These are phyloP conservation scores for Fusarium papillatum DNA, from an alignment of 2,329 filamentous ascomycete species.

Conservation along the genomic window DNA sequence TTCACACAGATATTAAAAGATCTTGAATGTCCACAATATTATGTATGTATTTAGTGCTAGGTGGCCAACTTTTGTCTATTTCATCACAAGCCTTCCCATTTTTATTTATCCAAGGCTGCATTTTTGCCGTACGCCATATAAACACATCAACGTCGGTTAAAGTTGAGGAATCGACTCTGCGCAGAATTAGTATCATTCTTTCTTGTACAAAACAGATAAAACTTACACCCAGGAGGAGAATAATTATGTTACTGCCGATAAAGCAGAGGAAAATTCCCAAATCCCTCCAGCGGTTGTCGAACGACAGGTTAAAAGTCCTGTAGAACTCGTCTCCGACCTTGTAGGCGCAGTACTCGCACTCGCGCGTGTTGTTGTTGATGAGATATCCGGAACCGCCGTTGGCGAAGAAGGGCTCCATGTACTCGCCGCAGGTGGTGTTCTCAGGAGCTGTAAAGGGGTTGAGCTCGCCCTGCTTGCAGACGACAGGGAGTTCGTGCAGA, in stretches of 20 bases:
- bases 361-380: slow-evolving; percentile 71
- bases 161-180: slow-evolving; percentile 65
- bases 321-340: slow-evolving; percentile 87
- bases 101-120: not conserved
- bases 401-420: slow-evolving; percentile 45
- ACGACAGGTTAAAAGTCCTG: slow-evolving; percentile 74
- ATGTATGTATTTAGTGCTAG: not conserved
- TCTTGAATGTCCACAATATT: not conserved
- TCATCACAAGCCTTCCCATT: slow-evolving; percentile 19
- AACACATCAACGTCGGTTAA: slow-evolving; percentile 60
- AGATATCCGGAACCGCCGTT: slow-evolving; percentile 80
- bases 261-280: slow-evolving; percentile 84
- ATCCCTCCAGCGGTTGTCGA: slow-evolving; percentile 82
- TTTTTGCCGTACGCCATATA: not conserved
- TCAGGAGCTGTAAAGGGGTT: slow-evolving; percentile 73
- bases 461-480: slow-evolving; percentile 67
- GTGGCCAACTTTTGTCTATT: slow-evolving; percentile 29
- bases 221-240: slow-evolving; percentile 67
- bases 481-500: slow-evolving; percentile 65
- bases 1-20: not conserved
- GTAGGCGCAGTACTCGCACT: slow-evolving; percentile 88
- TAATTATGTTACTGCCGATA: slow-evolving; percentile 81
- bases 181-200: slow-evolving; percentile 13
- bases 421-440: slow-evolving; percentile 51
- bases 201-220: fast-evolving